Evolutionary conservation across 2,329 filamentous ascomycete species (phyloP), one percentile per base, ranked within the genome.

Genomic region (Cladorrhinum sp.): DNA sequence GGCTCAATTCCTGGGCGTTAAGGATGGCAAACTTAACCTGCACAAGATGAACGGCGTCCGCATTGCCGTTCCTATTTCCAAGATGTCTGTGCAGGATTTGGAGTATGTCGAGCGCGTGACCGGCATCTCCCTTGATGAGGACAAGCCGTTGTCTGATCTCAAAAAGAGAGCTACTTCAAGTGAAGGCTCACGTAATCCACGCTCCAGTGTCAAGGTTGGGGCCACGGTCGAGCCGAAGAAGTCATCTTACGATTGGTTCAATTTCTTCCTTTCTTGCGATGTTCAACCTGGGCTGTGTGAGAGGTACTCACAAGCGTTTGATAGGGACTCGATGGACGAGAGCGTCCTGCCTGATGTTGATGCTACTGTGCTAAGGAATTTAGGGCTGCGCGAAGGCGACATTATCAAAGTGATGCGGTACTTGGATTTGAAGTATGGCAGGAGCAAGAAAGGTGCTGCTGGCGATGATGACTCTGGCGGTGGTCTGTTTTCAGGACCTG

Each of bases 31-130:
- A 76, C 96, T 99, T 66, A 96, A 99, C 75, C 81, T 99, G 21
- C 95, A 99, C 80, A 99, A 99, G 79, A 84, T 92, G 76, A 99
- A 99, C 72, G 95, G 95, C 39, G 92, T 99, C 69, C 98, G 98
- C 76, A 99, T 99, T 75, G 95, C 95, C 8, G 95, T 99, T 3
- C 95, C 95, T 2, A 86, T 98, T 26, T 81, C 86, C 42, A 99
- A 99, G 74, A 99, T 99, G 95, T 96, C 94, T 0, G 82, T 92
- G 48, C 90, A 94, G 71, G 95, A 99, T 75, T 81, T 99, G 42
- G 94, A 97, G 75, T 98, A 96, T 70, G 94, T 99, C 59, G 95
- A 99, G 76, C 86, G 84, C 62, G 80, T 86, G 16, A 95, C 93
- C n/a, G 92, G 93, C 36, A 84, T 92, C 55, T 96, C 93, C 12